Base-by-base conservation (phyloP, 2,329 filamentous ascomycete genomes). In the Ophiostoma himal-ulmi region DNA sequence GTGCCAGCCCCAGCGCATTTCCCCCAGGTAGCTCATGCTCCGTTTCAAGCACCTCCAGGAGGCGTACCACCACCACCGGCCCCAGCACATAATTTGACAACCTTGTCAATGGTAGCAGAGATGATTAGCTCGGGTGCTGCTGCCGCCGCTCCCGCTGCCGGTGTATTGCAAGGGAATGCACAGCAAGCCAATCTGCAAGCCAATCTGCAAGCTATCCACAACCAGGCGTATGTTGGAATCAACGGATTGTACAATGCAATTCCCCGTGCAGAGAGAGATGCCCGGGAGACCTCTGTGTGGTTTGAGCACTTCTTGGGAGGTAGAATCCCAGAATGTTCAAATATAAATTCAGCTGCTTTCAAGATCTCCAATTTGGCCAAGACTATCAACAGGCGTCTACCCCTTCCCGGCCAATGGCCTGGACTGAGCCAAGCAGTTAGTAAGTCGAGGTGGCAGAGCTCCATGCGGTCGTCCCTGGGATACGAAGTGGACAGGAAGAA, bases 291-390 rank as follows among this genome's bases (percentile, higher is more conserved):
- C 4, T 39, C 62, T 8, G 62, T 65, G 20, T 36, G 34, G 62
- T 65, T 65, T 14, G 62, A 65, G 36, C 62, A 39, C 36, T 39
- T 22, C 1, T n/a, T 65, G n/a, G 62, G 36, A n/a, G 62, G 62
- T 0, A 36, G 62, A 22, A 20, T 20, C 44, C 5, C 10, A 6
- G 8, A 39, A 22, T 36, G 62, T 39, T 7, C 5, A 5, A 48
- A 48, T 5, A 5, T 20, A 20, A 8, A n/a, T 7, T 44, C 41
- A 14, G 3, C 14, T 44, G 41, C 44, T 20, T 48, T 48, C 44
- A 48, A n/a, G 17, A 20, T 5, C 17, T 3, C 6, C 14, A 36
- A 64, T 34, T 10, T 37, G 2, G 14, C 7, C 60, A 34, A 34
- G 1, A 22, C 7, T 20, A 10, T 5, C 34, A 22, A 65, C 20